phyloP scores from a whole-genome alignment of 2,329 filamentous ascomycete genomes.

The Exutisphaerella laricina region DNA sequence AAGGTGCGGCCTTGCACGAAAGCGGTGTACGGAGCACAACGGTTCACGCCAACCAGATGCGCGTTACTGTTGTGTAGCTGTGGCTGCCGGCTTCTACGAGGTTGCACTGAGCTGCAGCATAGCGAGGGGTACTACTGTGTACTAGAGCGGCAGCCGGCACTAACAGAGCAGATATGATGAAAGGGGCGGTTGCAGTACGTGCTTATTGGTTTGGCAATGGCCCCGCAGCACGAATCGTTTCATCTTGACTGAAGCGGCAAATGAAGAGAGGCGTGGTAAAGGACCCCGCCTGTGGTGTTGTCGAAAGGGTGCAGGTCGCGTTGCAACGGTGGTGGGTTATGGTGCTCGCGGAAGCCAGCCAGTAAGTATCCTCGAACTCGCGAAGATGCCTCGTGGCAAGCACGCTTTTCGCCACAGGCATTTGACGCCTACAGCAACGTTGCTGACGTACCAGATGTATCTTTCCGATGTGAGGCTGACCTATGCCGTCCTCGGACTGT shows the following conservation, averaged over 20 bases:
- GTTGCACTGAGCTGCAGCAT: slow-evolving; percentile 4
- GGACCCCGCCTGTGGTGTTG: too few relatives aligned
- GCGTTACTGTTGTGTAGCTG: slow-evolving; percentile 7
- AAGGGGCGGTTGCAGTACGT: neutral
- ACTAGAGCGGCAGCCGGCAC: neutral
- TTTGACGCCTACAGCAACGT: neutral
- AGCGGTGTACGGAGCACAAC: neutral
- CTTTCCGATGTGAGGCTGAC: neutral
- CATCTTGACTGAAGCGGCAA: neutral
- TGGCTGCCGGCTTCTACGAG: slow-evolving; percentile 8
- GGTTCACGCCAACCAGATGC: slow-evolving; percentile 2
- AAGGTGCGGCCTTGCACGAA: neutral
- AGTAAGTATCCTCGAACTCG: neutral
- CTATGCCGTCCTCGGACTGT: neutral
- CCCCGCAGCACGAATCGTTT: neutral
- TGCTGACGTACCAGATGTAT: neutral
- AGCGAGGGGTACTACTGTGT: slow-evolving; percentile 3
- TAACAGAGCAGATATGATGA: neutral
- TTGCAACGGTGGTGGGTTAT: too few relatives aligned
- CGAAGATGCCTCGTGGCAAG: slow-evolving; percentile 7
- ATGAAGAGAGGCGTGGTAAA: neutral
- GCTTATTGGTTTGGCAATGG: neutral
- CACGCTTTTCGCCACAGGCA: slow-evolving; percentile 7
- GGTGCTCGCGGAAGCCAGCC: too few relatives aligned
- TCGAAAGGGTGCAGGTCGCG: too few relatives aligned